Percentiles rank a stretch among this genome's conserved stretches.
These are phyloP conservation scores for Floccularia luteovirens DNA, from an alignment of 768 basidiomycete genomes.

Conservation along the genomic window DNA sequence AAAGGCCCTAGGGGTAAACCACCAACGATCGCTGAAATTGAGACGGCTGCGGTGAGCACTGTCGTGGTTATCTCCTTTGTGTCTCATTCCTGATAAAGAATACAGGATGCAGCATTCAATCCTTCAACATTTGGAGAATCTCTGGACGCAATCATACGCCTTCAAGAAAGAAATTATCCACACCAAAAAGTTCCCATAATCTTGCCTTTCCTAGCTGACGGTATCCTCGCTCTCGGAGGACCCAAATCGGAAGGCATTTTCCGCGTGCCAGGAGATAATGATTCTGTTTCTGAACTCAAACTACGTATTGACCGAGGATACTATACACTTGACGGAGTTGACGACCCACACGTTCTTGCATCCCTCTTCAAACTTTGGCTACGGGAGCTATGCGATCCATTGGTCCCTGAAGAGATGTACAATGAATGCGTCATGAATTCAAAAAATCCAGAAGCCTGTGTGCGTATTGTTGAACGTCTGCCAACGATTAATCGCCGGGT, in stretches of 20 bases:
- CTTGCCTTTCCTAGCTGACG: conserved; percentile 88
- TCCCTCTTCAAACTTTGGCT: conserved; percentile 92
- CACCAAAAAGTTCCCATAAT: conserved; percentile 84
- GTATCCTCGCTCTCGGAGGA: conserved; percentile 85
- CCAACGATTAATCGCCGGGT: conserved; percentile 86
- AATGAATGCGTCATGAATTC: conserved; percentile 78
- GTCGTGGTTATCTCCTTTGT: conserved; percentile 1
- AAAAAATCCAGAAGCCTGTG: conserved; percentile 58
- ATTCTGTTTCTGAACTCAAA: conserved; percentile 83
- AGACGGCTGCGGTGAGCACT: conserved; percentile 71
- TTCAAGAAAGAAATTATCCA: conserved; percentile 85
- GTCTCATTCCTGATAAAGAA: conserved; percentile 7
- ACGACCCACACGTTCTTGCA: conserved; percentile 86
- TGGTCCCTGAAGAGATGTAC: conserved; percentile 87
- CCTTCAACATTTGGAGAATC: conserved; percentile 93
- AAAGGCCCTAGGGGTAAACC: conserved; percentile 86
- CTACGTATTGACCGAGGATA: conserved; percentile 87
- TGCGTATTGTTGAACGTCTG: conserved; percentile 67
- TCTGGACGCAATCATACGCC: conserved; percentile 71
- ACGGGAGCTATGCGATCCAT: conserved; percentile 86
- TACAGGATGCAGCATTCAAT: conserved; percentile 86
- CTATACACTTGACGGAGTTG: conserved; percentile 83
- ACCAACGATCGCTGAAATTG: conserved; percentile 78
- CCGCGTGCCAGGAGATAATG: conserved; percentile 85
- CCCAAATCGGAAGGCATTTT: conserved; percentile 86